Conservation (phyloP, 805 yeast species). For the Lipomyces japonicus region DNA sequence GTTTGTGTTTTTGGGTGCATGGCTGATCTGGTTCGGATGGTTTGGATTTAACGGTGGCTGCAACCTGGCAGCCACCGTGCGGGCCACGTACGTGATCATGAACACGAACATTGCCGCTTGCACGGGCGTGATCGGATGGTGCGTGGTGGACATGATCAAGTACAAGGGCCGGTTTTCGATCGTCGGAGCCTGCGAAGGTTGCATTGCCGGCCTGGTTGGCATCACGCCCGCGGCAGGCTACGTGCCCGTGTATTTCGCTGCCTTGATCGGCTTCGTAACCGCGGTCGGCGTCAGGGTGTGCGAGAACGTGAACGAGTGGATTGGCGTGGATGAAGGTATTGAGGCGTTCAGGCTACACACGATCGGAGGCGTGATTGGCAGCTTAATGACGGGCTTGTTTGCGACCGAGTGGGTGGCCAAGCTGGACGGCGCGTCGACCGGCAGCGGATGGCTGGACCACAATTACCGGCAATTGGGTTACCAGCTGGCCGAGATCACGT, state of each 20-base stretch:
- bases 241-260: conserved; percentile 87
- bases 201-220: conserved; percentile 89
- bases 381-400: conserved; percentile 81
- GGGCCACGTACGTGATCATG: conserved; percentile 91
- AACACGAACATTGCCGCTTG: conserved; percentile 95
- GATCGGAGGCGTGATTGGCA: conserved; percentile 81
- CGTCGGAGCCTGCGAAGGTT: conserved; percentile 91
- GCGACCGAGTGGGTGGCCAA: conserved; percentile 83
- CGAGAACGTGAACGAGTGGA: conserved; percentile 38
- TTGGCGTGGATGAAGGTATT: conserved; percentile 88
- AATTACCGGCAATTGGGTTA: conserved; percentile 79
- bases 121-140: conserved; percentile 89
- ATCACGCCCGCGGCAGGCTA: conserved; percentile 97
- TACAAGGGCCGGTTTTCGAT: conserved; percentile 76
- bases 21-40: conserved; percentile 98
- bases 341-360: conserved; percentile 92
- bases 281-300: conserved; percentile 25
- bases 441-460: conserved; percentile 77
- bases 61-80: conserved; percentile 85
- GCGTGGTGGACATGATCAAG: conserved; percentile 69
- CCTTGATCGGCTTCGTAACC: conserved; percentile 69
- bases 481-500: conserved; percentile 74
- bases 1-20: conserved; percentile 86
- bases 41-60: conserved; percentile 99
- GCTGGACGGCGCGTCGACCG: conserved; percentile 50